phyloP scores from a whole-genome alignment of 805 yeast species.

The Yamadazyma laniorum region DNA sequence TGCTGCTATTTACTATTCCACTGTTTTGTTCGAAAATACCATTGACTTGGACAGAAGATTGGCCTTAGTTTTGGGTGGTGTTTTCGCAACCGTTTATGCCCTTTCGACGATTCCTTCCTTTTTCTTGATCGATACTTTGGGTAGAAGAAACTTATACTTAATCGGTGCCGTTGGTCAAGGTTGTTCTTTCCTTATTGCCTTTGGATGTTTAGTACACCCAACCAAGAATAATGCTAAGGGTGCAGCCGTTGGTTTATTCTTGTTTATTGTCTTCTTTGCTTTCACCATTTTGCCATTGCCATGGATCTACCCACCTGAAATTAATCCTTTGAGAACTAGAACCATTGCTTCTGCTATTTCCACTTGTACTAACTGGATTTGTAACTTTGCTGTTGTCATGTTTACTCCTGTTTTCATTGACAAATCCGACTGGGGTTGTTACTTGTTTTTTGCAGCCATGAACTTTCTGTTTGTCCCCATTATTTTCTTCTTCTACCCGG shows the following conservation, averaged over 20 bases:
- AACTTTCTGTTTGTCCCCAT: conserved; percentile 38
- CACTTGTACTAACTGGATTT: conserved; percentile 46
- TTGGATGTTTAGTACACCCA: conserved; percentile 36
- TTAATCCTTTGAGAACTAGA: conserved; percentile 47
- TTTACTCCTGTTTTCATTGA: conserved; percentile 43
- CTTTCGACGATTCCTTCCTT: conserved; percentile 47
- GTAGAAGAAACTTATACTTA: conserved; percentile 46
- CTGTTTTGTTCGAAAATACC: conserved; percentile 70
- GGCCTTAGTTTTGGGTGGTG: conserved; percentile 63
- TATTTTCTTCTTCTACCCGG: conserved; percentile 46
- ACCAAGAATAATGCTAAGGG: conserved; percentile 39
- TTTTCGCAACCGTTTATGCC: conserved; percentile 61
- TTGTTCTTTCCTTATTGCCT: conserved; percentile 37
- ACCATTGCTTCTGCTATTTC: conserved; percentile 43
- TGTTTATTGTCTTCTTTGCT: conserved; percentile 44
- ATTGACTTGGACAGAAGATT: conserved; percentile 42
- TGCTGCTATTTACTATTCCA: conserved; percentile 89
- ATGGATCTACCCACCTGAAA: conserved; percentile 49
- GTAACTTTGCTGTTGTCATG: conserved; percentile 47
- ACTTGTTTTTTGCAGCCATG: conserved; percentile 41
- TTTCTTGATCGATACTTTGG: conserved; percentile 41
- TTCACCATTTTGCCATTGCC: conserved; percentile 45
- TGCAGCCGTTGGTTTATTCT: conserved; percentile 46
- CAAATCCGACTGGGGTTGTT: conserved; percentile 39
- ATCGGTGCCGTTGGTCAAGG: conserved; percentile 45